Percentiles rank a stretch among this genome's conserved stretches.
Evolutionary conservation across 148 eudicot genomes (phyloP).

Genomic region (Camellia japonica): DNA sequence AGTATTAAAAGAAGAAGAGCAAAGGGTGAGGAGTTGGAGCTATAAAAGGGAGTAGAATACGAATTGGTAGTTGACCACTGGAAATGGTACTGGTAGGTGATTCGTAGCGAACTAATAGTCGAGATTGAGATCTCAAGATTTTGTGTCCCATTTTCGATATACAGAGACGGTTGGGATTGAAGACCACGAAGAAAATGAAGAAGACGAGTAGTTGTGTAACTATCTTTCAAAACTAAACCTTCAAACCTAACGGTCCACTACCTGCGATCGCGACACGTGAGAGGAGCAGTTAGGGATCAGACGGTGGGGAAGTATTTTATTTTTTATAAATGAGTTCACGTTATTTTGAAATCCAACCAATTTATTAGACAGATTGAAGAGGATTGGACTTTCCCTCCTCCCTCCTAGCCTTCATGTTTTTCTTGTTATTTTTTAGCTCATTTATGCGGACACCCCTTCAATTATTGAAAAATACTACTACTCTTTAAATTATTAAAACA

Average conservation of each 20-base stretch:
- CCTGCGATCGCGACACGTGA: not conserved
- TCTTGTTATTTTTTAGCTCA: not conserved
- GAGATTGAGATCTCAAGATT: not conserved
- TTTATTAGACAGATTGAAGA: not conserved
- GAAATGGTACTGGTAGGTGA: not conserved
- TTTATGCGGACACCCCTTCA: no score
- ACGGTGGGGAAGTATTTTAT: not conserved
- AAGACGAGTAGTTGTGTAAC: slow-evolving; percentile 14
- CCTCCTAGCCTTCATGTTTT: not conserved
- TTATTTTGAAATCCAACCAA: not conserved
- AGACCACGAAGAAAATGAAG: not conserved
- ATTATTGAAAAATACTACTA: no score
- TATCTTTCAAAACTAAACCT: slow-evolving; percentile 18
- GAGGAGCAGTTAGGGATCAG: not conserved
- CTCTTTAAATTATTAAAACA: no score
- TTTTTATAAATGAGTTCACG: not conserved
- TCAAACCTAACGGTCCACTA: slow-evolving; percentile 36
- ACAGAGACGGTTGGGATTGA: not conserved
- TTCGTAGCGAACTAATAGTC: slow-evolving; percentile 17
- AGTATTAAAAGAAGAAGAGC: slow-evolving; percentile 1
- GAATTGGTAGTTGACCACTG: slow-evolving; percentile 15
- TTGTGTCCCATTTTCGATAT: not conserved
- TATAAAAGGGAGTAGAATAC: slow-evolving; percentile 11
- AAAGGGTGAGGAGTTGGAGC: not conserved
- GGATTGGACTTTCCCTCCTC: not conserved